Evolutionary conservation across 2,329 filamentous ascomycete genomes (phyloP).

Genomic region (Tympanopsis confertula): DNA sequence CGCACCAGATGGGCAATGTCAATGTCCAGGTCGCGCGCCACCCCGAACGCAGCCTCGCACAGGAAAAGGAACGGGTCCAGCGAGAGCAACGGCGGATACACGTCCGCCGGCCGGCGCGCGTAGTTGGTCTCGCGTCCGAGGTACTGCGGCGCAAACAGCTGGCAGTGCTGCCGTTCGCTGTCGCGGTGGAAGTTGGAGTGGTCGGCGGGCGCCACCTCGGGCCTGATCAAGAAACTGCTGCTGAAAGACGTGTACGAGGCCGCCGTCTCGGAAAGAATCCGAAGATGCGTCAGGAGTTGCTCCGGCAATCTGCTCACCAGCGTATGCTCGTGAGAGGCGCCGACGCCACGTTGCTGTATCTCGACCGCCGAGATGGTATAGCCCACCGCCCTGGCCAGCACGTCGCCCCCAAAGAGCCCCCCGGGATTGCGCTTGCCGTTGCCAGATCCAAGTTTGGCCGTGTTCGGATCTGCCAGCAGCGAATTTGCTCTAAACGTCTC

Average conservation of each 20-base stretch:
- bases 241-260: conserved; percentile 72
- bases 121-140: conserved; percentile 27
- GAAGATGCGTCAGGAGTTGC: conserved; percentile 72
- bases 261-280: conserved; percentile 78
- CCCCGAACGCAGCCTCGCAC: conserved; percentile 62
- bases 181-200: conserved; percentile 54
- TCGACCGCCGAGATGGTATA: conserved; percentile 81
- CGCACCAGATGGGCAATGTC: conserved; percentile 71
- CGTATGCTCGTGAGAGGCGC: conserved; percentile 60
- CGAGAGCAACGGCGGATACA: conserved; percentile 47
- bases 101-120: conserved; percentile 27
- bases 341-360: conserved; percentile 79
- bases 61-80: conserved; percentile 72
- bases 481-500: too few relatives aligned
- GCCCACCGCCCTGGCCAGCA: conserved; percentile 57
- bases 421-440: conserved; percentile 19
- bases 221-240: too few relatives aligned
- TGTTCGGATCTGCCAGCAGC: too few relatives aligned
- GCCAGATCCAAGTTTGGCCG: conserved; percentile 20
- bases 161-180: conserved; percentile 61
- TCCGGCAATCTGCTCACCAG: conserved; percentile 76
- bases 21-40: conserved; percentile 54
- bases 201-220: conserved; percentile 42
- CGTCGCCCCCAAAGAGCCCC: conserved; percentile 42
- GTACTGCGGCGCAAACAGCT: conserved; percentile 59